A percentile compares a stretch with the other conserved stretches of the same genome.
Conservation (phyloP, 2,329 filamentous ascomycete genomes). For the Elsinoe perseae region DNA sequence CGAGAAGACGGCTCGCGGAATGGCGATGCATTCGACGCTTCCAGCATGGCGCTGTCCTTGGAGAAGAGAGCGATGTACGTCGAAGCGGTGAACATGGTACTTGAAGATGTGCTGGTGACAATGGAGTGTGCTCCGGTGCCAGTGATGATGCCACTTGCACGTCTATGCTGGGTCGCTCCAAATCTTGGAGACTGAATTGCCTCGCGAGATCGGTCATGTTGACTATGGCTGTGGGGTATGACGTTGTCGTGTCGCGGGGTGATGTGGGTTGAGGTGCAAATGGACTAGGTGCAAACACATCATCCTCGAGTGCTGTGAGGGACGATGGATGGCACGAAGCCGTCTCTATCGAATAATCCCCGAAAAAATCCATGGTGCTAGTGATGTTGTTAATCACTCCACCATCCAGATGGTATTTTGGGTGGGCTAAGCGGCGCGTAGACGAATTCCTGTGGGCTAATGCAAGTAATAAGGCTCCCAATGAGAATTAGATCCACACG, state of each 20-base stretch:
- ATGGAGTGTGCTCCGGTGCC: conserved; percentile 26
- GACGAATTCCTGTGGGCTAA: background rate
- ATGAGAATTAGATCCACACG: conserved; percentile 7
- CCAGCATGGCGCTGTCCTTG: conserved; percentile 11
- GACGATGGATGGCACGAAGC: conserved; percentile 28
- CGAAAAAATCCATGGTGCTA: conserved; percentile 28
- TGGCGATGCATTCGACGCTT: conserved; percentile 30
- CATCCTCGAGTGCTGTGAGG: conserved; percentile 22
- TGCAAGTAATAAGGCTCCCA: conserved; percentile 12
- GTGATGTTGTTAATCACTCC: background rate
- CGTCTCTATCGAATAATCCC: conserved; percentile 34
- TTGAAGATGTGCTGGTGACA: conserved; percentile 22
- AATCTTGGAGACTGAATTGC: conserved; percentile 29
- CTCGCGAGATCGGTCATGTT: conserved; percentile 31
- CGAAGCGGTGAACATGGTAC: conserved; percentile 16
- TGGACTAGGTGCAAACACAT: conserved; percentile 24
- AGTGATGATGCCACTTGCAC: conserved; percentile 19
- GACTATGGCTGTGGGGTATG: conserved; percentile 22
- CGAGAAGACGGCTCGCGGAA: conserved; percentile 30
- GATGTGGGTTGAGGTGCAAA: conserved; percentile 26
- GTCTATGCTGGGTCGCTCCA: conserved; percentile 21
- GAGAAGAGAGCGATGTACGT: conserved; percentile 27
- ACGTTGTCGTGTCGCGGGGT: conserved; percentile 19
- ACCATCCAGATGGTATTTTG: background rate
- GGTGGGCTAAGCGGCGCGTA: background rate